These are phyloP conservation scores for Claviceps sp. DNA, from an alignment of 2,329 filamentous ascomycete species.

Conservation along the genomic window DNA sequence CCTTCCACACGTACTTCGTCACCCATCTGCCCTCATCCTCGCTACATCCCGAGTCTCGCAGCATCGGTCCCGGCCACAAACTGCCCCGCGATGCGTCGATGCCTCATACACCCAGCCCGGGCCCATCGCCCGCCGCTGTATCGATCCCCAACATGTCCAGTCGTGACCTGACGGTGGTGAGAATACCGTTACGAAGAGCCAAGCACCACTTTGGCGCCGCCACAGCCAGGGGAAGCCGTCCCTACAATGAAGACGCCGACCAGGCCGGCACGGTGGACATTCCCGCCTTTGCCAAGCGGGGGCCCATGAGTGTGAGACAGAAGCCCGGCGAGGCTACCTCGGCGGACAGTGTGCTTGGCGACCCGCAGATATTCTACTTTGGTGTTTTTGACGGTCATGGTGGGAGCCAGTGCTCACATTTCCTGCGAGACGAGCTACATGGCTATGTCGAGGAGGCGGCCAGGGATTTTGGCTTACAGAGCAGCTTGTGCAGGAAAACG, in stretches of 20 bases:
- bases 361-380: conserved; percentile 97
- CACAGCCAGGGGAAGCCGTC: conserved; percentile 65
- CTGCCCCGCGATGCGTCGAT: conserved; percentile 74
- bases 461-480: conserved; percentile 60
- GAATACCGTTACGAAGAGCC: conserved; percentile 82
- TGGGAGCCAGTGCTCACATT: conserved; percentile 75
- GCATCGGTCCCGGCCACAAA: conserved; percentile 61
- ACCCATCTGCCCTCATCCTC: conserved; percentile 91
- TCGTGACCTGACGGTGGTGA: conserved; percentile 81
- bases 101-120: conserved; percentile 50
- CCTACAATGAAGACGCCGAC: conserved; percentile 86
- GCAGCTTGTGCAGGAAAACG: conserved; percentile 47
- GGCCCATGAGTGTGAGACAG: conserved; percentile 49
- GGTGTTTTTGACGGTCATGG: conserved; percentile 94
- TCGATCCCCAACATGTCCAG: conserved; percentile 44
- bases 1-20: conserved; percentile 94
- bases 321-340: conserved; percentile 47
- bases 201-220: conserved; percentile 91
- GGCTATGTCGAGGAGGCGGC: conserved; percentile 78
- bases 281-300: conserved; percentile 78
- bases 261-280: conserved; percentile 90
- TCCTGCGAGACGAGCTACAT: conserved; percentile 72
- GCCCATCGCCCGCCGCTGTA: conserved; percentile 42
- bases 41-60: conserved; percentile 68
- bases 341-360: conserved; percentile 67